Evolutionary conservation across 2,329 filamentous ascomycete species (phyloP).

Genomic region (Microdochium paspali): DNA sequence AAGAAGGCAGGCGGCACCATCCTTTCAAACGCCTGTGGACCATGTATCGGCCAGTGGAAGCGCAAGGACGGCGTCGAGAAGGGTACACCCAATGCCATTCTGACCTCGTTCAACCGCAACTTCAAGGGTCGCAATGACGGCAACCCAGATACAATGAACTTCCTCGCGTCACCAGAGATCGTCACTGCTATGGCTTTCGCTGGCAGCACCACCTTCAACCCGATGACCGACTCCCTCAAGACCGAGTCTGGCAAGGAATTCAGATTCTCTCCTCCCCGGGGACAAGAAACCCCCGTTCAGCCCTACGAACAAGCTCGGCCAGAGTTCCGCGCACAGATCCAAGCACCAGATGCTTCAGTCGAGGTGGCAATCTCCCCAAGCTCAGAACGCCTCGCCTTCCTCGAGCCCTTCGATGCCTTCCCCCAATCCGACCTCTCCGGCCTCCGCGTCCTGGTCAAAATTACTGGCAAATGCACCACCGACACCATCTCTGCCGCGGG

Average conservation of each 20-base stretch:
- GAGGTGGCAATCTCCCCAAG: slow-evolving; percentile 72
- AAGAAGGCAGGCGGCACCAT: slow-evolving; percentile 78
- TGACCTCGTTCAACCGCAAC: slow-evolving; percentile 97
- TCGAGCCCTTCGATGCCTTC: slow-evolving; percentile 86
- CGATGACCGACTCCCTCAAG: slow-evolving; percentile 74
- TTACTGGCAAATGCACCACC: slow-evolving; percentile 95
- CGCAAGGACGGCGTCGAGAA: slow-evolving; percentile 78
- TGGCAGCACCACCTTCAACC: slow-evolving; percentile 91
- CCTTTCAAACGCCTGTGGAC: slow-evolving; percentile 89
- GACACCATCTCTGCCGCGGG: slow-evolving; percentile 97
- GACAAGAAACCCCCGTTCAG: slow-evolving; percentile 49
- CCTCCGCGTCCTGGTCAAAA: slow-evolving; percentile 86
- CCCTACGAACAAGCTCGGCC: slow-evolving; percentile 65
- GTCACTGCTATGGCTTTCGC: slow-evolving; percentile 95
- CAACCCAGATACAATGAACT: slow-evolving; percentile 97
- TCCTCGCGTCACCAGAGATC: slow-evolving; percentile 90
- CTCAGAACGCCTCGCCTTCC: slow-evolving; percentile 82
- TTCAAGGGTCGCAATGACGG: slow-evolving; percentile 96
- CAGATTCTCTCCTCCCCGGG: slow-evolving; percentile 72
- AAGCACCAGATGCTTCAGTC: slow-evolving; percentile 59
- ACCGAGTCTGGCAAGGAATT: slow-evolving; percentile 76
- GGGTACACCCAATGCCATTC: slow-evolving; percentile 84
- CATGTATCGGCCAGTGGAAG: slow-evolving; percentile 93
- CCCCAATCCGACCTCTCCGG: slow-evolving; percentile 64
- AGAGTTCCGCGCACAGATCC: slow-evolving; percentile 61